phyloP scores from a whole-genome alignment of 306 rosid species.

The Dicorynia guianensis region DNA sequence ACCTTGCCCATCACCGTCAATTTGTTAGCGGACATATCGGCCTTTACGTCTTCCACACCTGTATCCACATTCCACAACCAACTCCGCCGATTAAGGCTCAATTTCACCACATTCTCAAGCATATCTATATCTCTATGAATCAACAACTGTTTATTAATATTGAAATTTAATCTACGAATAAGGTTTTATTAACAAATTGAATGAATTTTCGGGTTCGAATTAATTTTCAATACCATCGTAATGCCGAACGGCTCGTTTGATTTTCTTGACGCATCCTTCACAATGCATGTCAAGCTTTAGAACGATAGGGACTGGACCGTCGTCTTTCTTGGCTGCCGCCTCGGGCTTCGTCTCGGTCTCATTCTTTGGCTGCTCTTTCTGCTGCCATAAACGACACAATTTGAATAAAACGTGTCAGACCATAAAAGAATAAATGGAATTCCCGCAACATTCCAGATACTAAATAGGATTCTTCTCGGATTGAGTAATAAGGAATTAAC shows the following conservation, averaged over 20 bases:
- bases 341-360: constrained; percentile 71
- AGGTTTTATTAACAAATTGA: neutral
- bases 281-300: constrained; percentile 82
- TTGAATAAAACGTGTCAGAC: neutral
- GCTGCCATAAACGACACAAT: constrained; percentile 42
- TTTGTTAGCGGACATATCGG: constrained; percentile 61
- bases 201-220: neutral
- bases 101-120: neutral
- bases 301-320: constrained; percentile 51
- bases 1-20: constrained; percentile 72
- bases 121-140: neutral
- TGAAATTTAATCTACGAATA: too few species aligned
- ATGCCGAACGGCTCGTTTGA: constrained; percentile 60
- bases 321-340: constrained; percentile 58
- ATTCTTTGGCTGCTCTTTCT: constrained; percentile 52
- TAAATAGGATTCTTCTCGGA: neutral
- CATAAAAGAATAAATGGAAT: constrained; percentile 13
- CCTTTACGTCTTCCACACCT: constrained; percentile 77
- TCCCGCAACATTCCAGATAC: constrained; percentile 6
- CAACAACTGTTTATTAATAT: too few species aligned
- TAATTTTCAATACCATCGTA: constrained; percentile 53
- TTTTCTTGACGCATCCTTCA: constrained; percentile 82
- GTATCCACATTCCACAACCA: constrained; percentile 1
- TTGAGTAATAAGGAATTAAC: neutral
- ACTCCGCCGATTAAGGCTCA: neutral